Percentiles rank a stretch among this genome's conserved stretches.
Conservation (phyloP, 441 rosid genomes). For the Corymbia calophylla region DNA sequence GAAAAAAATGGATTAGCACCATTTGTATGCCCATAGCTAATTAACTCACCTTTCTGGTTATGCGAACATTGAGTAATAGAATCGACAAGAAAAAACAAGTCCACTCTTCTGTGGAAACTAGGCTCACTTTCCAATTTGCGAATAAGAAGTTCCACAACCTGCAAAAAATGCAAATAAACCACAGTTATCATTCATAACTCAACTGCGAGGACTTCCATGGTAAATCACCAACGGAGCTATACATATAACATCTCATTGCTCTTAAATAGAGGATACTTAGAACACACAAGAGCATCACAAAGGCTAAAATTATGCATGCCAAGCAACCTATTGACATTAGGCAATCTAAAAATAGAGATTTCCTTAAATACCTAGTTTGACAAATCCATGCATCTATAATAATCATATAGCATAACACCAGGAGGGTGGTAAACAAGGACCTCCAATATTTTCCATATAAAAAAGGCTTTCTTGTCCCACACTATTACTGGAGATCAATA, state of each 20-base stretch:
- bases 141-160: slow-evolving; percentile 96
- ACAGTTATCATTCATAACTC: not conserved
- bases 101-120: slow-evolving; percentile 83
- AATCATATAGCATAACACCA: not conserved
- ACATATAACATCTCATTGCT: not conserved
- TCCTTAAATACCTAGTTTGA: not conserved
- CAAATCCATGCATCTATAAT: not conserved
- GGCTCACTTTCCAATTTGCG: slow-evolving; percentile 85
- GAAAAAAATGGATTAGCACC: not conserved
- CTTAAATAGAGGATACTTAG: not conserved
- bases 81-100: slow-evolving; percentile 92
- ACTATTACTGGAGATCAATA: not conserved
- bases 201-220: not conserved
- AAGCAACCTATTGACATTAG: not conserved
- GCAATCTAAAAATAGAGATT: not conserved
- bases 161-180: slow-evolving; percentile 18
- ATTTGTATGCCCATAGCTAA: not conserved
- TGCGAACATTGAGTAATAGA: slow-evolving; percentile 97
- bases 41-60: slow-evolving; percentile 71
- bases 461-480: not conserved
- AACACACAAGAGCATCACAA: not conserved
- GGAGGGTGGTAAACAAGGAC: not conserved
- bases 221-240: not conserved
- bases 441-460: not conserved
- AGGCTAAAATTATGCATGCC: not conserved